Base-by-base conservation (phyloP, 2,329 filamentous ascomycete genomes). In the Penicillium italicum region DNA sequence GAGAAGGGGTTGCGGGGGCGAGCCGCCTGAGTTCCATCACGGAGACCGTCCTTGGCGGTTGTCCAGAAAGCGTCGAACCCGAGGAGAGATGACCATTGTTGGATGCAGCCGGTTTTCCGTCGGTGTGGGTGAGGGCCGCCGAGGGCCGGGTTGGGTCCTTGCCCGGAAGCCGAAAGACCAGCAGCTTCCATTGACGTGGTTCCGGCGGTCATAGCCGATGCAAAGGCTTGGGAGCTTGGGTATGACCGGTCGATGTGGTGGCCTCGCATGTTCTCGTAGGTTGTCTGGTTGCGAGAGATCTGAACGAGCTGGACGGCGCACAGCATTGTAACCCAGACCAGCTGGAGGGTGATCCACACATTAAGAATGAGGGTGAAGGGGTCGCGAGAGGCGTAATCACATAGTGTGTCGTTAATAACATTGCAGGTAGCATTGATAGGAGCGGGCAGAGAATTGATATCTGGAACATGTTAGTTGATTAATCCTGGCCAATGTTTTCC, bases 311-410 rank as follows among this genome's bases (percentile, higher is more conserved):
- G 95, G 5, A 97, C 95, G 61, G 91, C 88, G 57, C 97, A 82
- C 33, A 99, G 85, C 92, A 99, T 97, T n/a, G 88, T 87, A 3
- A 97, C 90, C 94, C 94, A 99, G 20, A 90, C 88, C 31, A 97
- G 82, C 73, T 99, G 95, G 41, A 97, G 78, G 2, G 83, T 82
- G 7, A 83, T 83, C 94, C 94, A 99, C 28, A 90, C 76, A 12
- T 84, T 83, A 20, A 96, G 80, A 11, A 96, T 79, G 26, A 96
- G 82, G 1, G 90, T 93, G 71, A 93, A 96, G 0, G 90, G 81
- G 69, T 97, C 93, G 48, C 87, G 85, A 67, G 90, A 89, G 63
- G 95, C 78, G 37, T 90, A 78, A 44, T 82, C 80, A 79, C 94
- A 99, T 9, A 97, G 75, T 0, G 79, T 76, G 1, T 87, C 81